A percentile compares a stretch with the other conserved stretches of the same genome.
Conservation (phyloP, 2,329 filamentous ascomycete species). For the Exophiala alcalophila region DNA sequence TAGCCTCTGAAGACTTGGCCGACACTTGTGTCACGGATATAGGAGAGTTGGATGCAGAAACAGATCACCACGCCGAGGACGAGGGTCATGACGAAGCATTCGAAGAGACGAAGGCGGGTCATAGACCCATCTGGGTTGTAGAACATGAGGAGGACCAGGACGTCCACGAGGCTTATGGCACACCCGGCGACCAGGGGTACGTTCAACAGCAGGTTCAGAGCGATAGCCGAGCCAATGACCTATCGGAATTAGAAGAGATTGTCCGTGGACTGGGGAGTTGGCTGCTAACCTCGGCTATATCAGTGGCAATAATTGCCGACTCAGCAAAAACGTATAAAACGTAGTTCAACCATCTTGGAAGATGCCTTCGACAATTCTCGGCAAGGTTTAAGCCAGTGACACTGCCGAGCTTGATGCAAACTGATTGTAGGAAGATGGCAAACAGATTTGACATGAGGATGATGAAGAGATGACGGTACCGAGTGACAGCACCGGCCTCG, state of each 20-base stretch:
- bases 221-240: conserved; percentile 57
- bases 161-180: conserved; percentile 55
- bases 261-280: not conserved
- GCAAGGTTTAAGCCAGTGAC: conserved; percentile 67
- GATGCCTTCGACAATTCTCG: conserved; percentile 62
- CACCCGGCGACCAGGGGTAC: conserved; percentile 56
- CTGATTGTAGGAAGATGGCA: conserved; percentile 47
- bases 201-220: conserved; percentile 53
- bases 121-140: conserved; percentile 53
- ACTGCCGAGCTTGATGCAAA: conserved; percentile 61
- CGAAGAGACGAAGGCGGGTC: conserved; percentile 51
- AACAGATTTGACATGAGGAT: conserved; percentile 48
- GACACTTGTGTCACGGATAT: conserved; percentile 48
- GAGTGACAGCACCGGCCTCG: conserved; percentile 44
- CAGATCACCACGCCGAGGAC: conserved; percentile 56
- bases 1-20: conserved; percentile 55
- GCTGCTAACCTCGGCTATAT: conserved; percentile 61
- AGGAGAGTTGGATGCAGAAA: conserved; percentile 56
- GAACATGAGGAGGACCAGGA: conserved; percentile 56
- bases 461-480: conserved; percentile 46
- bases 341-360: conserved; percentile 64
- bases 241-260: conserved; percentile 25
- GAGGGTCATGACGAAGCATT: conserved; percentile 53
- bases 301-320: conserved; percentile 66
- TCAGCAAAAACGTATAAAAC: conserved; percentile 63